Evolutionary conservation across 164 flowering plant species (phyloP).

Genomic region (Warburgia ugandensis): DNA sequence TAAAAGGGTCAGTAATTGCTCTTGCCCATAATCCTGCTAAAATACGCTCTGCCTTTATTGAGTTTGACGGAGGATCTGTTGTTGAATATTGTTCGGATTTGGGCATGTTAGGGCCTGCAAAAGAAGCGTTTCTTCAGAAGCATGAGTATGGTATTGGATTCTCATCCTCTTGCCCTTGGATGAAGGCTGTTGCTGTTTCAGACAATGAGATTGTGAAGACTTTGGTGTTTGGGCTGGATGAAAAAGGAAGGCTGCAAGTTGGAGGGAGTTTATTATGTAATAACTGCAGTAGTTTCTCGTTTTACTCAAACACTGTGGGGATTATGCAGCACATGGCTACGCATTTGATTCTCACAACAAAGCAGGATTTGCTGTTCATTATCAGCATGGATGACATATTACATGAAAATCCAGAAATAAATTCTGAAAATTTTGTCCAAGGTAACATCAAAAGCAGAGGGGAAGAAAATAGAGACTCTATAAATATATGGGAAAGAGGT

Average conservation of each 20-base stretch:
- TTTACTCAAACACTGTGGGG: conserved; percentile 65
- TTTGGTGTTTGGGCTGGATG: conserved; percentile 73
- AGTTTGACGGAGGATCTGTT: conserved; percentile 65
- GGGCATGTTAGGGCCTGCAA: conserved; percentile 21
- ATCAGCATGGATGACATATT: conserved; percentile 48
- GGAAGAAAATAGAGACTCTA: conserved; percentile 40
- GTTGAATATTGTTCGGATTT: conserved; percentile 45
- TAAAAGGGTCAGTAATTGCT: conserved; percentile 49
- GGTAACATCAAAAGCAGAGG: conserved; percentile 26
- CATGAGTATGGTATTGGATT: conserved; percentile 30
- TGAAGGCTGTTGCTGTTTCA: conserved; percentile 36
- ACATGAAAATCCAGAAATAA: conserved; percentile 36
- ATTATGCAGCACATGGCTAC: conserved; percentile 33
- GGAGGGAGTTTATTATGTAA: conserved; percentile 53
- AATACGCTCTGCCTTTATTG: conserved; percentile 56
- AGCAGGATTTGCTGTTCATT: conserved; percentile 74
- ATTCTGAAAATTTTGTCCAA: conserved; percentile 45
- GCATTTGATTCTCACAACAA: conserved; percentile 75
- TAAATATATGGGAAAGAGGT: conserved; percentile 90
- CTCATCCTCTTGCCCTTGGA: conserved; percentile 61
- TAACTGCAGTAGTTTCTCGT: conserved; percentile 79
- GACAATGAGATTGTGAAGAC: conserved; percentile 31
- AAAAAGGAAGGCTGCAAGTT: conserved; percentile 52
- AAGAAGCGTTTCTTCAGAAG: conserved; percentile 17
- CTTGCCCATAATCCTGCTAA: conserved; percentile 45